These are phyloP conservation scores for Limtongia smithiae DNA, from an alignment of 805 yeast species.

Conservation along the genomic window DNA sequence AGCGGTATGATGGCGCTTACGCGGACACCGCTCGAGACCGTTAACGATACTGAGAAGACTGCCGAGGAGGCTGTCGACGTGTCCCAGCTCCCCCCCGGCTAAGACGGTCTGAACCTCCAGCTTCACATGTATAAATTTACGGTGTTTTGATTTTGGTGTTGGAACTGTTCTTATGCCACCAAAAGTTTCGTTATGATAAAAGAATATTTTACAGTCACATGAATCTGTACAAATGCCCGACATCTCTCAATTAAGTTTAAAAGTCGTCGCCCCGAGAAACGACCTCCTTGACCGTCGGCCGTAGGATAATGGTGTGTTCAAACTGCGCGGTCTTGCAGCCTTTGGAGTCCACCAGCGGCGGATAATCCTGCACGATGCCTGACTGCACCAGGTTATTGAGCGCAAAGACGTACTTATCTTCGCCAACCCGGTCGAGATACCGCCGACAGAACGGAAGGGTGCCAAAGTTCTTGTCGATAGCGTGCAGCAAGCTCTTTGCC, in stretches of 20 bases:
- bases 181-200: no score
- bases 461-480: slow-evolving; percentile 80
- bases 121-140: neutral
- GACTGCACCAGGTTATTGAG: slow-evolving; percentile 76
- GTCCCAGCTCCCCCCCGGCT: slow-evolving; percentile 94
- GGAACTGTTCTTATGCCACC: neutral
- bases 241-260: slow-evolving; percentile 40
- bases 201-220: no score
- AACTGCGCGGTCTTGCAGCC: slow-evolving; percentile 95
- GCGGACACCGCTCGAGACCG: slow-evolving; percentile 77
- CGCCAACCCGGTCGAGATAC: slow-evolving; percentile 85
- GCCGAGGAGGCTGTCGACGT: slow-evolving; percentile 75
- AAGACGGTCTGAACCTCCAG: slow-evolving; percentile 23
- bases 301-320: slow-evolving; percentile 83
- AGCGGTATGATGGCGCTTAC: slow-evolving; percentile 94
- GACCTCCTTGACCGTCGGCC: slow-evolving; percentile 89
- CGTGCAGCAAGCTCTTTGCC: slow-evolving; percentile 64
- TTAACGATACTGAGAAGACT: slow-evolving; percentile 49
- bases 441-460: slow-evolving; percentile 96
- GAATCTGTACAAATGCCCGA: no score
- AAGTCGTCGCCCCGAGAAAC: slow-evolving; percentile 94
- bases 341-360: slow-evolving; percentile 78
- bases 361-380: slow-evolving; percentile 89
- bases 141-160: neutral
- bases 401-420: slow-evolving; percentile 85